Base-by-base conservation (phyloP, 2,329 filamentous ascomycete species). In the Aspergillus persii region DNA sequence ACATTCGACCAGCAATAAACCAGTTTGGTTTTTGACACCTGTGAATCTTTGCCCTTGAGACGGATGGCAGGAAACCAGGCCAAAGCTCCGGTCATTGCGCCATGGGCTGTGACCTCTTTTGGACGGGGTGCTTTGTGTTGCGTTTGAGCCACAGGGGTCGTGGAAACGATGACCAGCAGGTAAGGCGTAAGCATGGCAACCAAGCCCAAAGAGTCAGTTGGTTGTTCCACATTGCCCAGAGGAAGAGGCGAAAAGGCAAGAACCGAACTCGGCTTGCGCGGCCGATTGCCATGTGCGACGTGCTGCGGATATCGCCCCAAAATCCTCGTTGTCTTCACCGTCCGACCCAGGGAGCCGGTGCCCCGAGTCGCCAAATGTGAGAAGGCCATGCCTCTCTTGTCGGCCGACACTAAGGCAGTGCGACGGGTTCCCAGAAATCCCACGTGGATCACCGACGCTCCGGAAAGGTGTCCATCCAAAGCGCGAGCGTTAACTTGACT, bases 1-100 rank as follows among this genome's bases (percentile, higher is more conserved):
- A 98, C 87, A 69, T 98, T 98, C 2, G 95, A 98, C 95, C 95
- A 99, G 75, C 93, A 97, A 77, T 99, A 99, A 0, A 91, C 94
- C 18, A 99, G 83, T 74, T 99, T 98, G 7, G 87, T 84, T 67
- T 87, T 89, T 4, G 86, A 87, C 0, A 85, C 86, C 50, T 84
- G 82, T 1, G 85, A 80, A 62, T 92, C 88, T 8, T 86, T 84
- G 15, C 86, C 85, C 74, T 98, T 98, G 48, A 99, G 80, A 70
- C 91, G 95, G 50, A 99, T 95, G 2, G 93, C 92, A 2, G 95
- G 95, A 71, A 99, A 99, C 95, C 95, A 99, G 36, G 95, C 92
- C 53, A 99, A 77, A 68, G 94, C 96, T 2, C 94, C 96, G 53
- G 91, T 97, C 84, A 99, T 88, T 18, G 94, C 88, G 70, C 92